A percentile compares a stretch with the other conserved stretches of the same genome.
Conservation (phyloP, 23 red algal species). For the Cyanidium caldarium region DNA sequence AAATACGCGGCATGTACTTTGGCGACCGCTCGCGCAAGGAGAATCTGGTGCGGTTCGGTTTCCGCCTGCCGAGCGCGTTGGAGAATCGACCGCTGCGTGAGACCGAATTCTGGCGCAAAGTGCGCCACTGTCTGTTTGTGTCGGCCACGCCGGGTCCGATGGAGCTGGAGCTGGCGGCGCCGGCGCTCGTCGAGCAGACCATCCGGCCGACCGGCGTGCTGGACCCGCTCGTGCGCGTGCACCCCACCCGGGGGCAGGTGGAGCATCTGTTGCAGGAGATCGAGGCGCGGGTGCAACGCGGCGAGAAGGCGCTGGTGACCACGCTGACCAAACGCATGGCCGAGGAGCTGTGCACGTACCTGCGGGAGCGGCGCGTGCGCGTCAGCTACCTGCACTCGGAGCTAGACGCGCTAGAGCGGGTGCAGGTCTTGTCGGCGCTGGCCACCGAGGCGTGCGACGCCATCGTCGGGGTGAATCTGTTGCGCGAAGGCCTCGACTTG, state of each 20-base stretch:
- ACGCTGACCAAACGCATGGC: conserved; percentile 64
- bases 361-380: conserved; percentile 24
- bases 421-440: conserved; percentile 39
- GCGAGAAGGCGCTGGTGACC: conserved; percentile 45
- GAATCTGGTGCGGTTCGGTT: conserved; percentile 52
- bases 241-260: conserved; percentile 33
- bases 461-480: conserved; percentile 68
- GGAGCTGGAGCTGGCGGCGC: conserved; percentile 20
- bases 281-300: conserved; percentile 10
- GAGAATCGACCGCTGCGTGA: conserved; percentile 66
- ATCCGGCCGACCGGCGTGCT: conserved; percentile 64
- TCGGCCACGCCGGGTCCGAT: conserved; percentile 66
- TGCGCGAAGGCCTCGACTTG: conserved; percentile 62
- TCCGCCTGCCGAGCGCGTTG: conserved; percentile 54
- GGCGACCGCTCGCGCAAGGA: conserved; percentile 55
- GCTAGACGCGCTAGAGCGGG: conserved; percentile 49
- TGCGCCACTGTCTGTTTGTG: conserved; percentile 50
- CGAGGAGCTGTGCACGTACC: conserved; percentile 47
- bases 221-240: conserved; percentile 48
- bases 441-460: conserved; percentile 22
- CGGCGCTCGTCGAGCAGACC: conserved; percentile 27
- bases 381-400: conserved; percentile 68
- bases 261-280: conserved; percentile 39
- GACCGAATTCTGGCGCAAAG: conserved; percentile 57
- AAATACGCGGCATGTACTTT: conserved; percentile 47